These are phyloP conservation scores for Halophytophthora batemanensis DNA, from an alignment of 352 stramenopile genomes.

Conservation along the genomic window DNA sequence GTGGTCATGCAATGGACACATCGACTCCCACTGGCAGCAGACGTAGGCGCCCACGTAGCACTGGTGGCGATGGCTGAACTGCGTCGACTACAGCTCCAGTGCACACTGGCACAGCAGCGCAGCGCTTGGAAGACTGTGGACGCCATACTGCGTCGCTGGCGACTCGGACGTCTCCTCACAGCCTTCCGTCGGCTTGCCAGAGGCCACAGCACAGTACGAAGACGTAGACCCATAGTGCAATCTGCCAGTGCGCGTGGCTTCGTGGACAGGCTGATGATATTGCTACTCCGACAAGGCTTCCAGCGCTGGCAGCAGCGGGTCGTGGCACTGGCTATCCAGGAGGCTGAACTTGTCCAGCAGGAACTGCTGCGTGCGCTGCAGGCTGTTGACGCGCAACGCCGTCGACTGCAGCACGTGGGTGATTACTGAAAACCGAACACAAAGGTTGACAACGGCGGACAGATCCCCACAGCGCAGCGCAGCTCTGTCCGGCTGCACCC, in stretches of 20 bases:
- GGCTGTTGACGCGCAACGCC: constrained; percentile 35
- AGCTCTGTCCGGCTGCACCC: too few species aligned
- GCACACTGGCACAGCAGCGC: constrained; percentile 12
- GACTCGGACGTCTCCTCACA: constrained; percentile 9
- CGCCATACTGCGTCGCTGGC: constrained; percentile 3
- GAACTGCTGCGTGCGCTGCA: constrained; percentile 44
- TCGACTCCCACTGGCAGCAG: too few species aligned
- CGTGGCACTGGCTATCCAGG: constrained; percentile 33
- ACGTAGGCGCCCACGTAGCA: too few species aligned
- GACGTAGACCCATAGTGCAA: constrained; percentile 10
- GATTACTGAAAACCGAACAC: too few species aligned
- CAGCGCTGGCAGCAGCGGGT: constrained; percentile 49
- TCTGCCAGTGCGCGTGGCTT: constrained; percentile 23
- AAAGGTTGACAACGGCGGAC: too few species aligned
- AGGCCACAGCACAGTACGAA: not conserved
- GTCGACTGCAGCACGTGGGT: constrained; percentile 21
- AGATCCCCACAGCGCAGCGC: too few species aligned
- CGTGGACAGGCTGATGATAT: constrained; percentile 13
- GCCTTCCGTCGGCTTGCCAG: constrained; percentile 17
- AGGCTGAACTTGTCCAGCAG: constrained; percentile 39
- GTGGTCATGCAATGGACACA: constrained; percentile 9
- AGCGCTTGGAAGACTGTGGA: constrained; percentile 18
- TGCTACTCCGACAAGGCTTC: constrained; percentile 33
- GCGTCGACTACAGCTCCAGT: constrained; percentile 8
- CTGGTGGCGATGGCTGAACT: too few species aligned